Conservation (phyloP, 495 filamentous ascomycete species). For the Podospora australis region DNA sequence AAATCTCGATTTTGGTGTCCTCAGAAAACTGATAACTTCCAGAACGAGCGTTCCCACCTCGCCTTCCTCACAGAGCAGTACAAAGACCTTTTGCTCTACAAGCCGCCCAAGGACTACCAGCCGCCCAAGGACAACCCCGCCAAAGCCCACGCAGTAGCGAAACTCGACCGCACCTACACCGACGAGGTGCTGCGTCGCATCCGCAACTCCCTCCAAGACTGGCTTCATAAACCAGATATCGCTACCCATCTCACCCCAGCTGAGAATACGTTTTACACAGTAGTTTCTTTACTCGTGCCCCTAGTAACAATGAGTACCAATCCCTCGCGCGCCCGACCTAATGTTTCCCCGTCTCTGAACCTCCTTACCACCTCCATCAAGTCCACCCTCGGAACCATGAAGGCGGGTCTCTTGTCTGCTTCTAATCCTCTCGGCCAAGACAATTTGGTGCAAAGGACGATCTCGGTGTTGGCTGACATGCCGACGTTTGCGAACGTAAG, state of each 20-base stretch:
- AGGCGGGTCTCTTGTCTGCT: constrained; percentile 13
- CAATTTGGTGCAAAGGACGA: constrained; percentile 4
- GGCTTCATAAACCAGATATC: constrained; percentile 19
- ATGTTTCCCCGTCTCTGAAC: constrained; percentile 10
- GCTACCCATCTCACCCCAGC: constrained; percentile 17
- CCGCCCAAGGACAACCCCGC: constrained; percentile 27
- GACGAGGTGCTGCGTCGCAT: constrained; percentile 21
- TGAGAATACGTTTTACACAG: constrained; percentile 22
- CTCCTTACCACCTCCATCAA: constrained; percentile 11
- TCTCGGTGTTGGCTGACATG: constrained; percentile 11
- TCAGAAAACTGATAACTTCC: constrained; percentile 10
- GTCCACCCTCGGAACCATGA: constrained; percentile 17
- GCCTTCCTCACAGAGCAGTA: constrained; percentile 37
- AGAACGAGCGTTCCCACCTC: constrained; percentile 38
- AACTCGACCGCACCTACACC: constrained; percentile 35
- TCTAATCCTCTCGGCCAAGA: not conserved
- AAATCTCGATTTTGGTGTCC: not conserved
- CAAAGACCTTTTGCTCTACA: constrained; percentile 34
- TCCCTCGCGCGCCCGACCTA: constrained; percentile 16
- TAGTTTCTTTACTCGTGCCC: constrained; percentile 22
- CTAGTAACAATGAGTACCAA: constrained; percentile 18
- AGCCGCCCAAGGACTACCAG: constrained; percentile 38
- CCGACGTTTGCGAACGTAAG: constrained; percentile 29
- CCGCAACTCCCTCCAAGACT: constrained; percentile 25
- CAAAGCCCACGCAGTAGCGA: too few species aligned